Conservation (phyloP, 805 yeast genomes). For the Candida vartiovaarae region DNA sequence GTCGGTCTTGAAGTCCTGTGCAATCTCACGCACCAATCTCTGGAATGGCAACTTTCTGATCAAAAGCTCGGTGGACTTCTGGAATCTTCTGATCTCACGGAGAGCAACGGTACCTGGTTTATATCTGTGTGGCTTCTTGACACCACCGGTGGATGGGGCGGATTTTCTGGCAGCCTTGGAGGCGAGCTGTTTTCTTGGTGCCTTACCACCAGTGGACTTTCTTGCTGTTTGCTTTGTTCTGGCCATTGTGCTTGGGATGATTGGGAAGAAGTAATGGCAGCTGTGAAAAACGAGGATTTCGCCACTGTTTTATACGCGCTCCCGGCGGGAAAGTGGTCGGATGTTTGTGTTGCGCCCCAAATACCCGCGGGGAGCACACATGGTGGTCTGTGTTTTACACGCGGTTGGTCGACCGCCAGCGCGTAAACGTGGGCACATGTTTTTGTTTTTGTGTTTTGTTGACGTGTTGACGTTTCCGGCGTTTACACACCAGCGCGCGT, state of each 20-base stretch:
- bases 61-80: conserved; percentile 87
- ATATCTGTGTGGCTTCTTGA: conserved; percentile 90
- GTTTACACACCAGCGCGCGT: no score
- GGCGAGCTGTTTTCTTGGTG: conserved; percentile 89
- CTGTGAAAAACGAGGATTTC: background rate
- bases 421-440: no score
- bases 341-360: no score
- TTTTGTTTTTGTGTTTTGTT: no score
- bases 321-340: background rate
- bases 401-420: no score
- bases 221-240: conserved; percentile 92
- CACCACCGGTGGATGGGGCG: conserved; percentile 88
- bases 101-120: conserved; percentile 95
- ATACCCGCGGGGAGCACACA: no score
- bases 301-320: background rate
- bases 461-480: no score
- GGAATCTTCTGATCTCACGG: conserved; percentile 96
- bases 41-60: conserved; percentile 96
- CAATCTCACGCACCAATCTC: conserved; percentile 90
- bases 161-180: conserved; percentile 90
- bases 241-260: conserved; percentile 49
- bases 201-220: conserved; percentile 92
- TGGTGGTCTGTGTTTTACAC: no score
- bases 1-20: conserved; percentile 87
- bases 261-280: background rate